phyloP scores from a whole-genome alignment of 129 eudicot genomes.

The Centaurea solstitialis region DNA sequence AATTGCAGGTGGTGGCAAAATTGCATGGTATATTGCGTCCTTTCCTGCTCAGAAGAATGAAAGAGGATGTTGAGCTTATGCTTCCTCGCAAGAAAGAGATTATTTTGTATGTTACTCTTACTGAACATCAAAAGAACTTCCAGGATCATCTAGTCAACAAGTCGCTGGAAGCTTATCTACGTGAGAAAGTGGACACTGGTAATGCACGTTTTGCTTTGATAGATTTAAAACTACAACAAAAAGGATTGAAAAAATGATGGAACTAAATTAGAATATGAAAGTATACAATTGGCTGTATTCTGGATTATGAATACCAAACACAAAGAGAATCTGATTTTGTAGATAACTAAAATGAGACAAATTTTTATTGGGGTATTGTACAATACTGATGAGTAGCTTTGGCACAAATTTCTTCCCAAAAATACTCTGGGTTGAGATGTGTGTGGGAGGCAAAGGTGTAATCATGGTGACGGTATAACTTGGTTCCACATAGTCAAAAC shows the following conservation, averaged over 20 bases:
- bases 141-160: slow-evolving; percentile 82
- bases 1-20: slow-evolving; percentile 83
- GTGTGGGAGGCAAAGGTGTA: neutral
- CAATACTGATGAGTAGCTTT: neutral
- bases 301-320: neutral
- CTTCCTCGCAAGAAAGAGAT: slow-evolving; percentile 98
- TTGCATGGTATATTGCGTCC: slow-evolving; percentile 96
- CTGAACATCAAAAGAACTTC: slow-evolving; percentile 78
- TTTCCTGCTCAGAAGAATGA: slow-evolving; percentile 89
- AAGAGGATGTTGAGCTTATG: slow-evolving; percentile 78
- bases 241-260: neutral
- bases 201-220: neutral
- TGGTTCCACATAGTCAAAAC: neutral
- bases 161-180: slow-evolving; percentile 62
- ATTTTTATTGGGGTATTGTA: neutral
- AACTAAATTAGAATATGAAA: neutral
- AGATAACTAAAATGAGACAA: neutral
- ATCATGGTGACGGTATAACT: neutral
- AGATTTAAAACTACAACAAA: neutral
- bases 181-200: slow-evolving; percentile 57
- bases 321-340: neutral
- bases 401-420: neutral
- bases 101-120: slow-evolving; percentile 76
- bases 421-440: neutral
- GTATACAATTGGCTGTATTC: neutral